A percentile compares a stretch with the other conserved stretches of the same genome.
phyloP scores from a whole-genome alignment of 768 basidiomycete species.

The Tulasnella calospora region DNA sequence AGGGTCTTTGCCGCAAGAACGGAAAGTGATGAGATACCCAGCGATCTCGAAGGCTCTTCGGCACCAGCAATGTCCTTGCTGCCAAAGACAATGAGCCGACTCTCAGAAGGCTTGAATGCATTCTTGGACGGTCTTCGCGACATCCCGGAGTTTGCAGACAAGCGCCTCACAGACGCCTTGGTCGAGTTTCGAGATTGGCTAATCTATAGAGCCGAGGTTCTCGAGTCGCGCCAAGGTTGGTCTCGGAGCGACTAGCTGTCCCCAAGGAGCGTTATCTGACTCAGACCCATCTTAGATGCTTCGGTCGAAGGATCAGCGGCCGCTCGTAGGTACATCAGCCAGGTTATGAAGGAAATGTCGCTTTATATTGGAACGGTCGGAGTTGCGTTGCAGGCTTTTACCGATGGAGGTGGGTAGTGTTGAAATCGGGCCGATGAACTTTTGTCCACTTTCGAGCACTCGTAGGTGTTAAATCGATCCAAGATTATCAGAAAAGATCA shows the following conservation, averaged over 20 bases:
- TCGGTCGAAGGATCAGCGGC: background rate
- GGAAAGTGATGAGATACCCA: conserved; percentile 38
- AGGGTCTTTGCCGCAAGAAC: conserved; percentile 50
- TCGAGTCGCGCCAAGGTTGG: conserved; percentile 49
- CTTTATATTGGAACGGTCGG: conserved; percentile 67
- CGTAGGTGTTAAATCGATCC: conserved; percentile 66
- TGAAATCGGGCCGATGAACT: too few species aligned
- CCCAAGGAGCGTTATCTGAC: conserved; percentile 38
- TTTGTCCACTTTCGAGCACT: background rate
- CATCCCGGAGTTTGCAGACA: conserved; percentile 66
- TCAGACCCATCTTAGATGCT: background rate
- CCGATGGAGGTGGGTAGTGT: conserved; percentile 55
- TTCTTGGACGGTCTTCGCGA: conserved; percentile 69
- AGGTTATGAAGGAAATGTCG: conserved; percentile 44
- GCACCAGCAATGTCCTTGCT: conserved; percentile 44
- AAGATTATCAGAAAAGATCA: conserved; percentile 32
- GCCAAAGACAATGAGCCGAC: conserved; percentile 58
- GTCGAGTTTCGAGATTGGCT: conserved; percentile 63
- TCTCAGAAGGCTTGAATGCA: conserved; percentile 59
- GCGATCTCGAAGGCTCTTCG: conserved; percentile 1
- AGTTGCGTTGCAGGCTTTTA: conserved; percentile 62
- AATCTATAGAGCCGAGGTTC: conserved; percentile 71
- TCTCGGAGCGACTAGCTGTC: background rate
- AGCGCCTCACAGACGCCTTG: conserved; percentile 64
- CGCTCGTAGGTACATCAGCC: background rate